phyloP scores from a whole-genome alignment of 257 asterid genomes.

The Ocimum tenuiflorum region DNA sequence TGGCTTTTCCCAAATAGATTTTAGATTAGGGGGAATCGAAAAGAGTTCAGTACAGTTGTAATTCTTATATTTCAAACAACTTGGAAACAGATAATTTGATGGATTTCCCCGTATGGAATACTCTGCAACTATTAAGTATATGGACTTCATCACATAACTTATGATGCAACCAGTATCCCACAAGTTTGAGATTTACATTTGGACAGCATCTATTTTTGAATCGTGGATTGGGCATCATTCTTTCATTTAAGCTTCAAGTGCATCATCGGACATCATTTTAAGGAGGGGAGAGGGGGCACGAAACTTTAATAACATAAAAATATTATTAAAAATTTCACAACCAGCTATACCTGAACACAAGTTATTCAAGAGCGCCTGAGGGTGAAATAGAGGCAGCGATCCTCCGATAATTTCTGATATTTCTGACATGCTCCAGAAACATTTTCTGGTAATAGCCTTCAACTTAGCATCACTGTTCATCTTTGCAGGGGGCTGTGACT shows the following conservation, averaged over 20 bases:
- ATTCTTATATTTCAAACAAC: not conserved
- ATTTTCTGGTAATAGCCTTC: conserved; percentile 27
- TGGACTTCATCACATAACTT: not conserved
- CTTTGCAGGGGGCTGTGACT: conserved; percentile 27
- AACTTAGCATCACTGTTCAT: conserved; percentile 25
- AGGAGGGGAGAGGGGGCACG: not conserved
- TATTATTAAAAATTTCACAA: conserved; percentile 20
- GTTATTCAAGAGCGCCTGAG: conserved; percentile 68
- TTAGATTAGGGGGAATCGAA: not conserved
- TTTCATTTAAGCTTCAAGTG: conserved; percentile 6
- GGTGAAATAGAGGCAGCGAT: conserved; percentile 65
- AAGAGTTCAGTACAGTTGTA: not conserved
- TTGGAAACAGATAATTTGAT: not conserved
- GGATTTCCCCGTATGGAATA: not conserved
- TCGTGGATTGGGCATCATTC: conserved; percentile 5
- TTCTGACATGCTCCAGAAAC: conserved; percentile 67
- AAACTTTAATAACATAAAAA: not conserved
- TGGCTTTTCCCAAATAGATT: not conserved
- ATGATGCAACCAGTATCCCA: not conserved
- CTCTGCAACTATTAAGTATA: not conserved
- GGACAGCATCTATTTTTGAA: not conserved
- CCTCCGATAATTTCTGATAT: conserved; percentile 73
- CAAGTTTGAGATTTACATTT: not conserved
- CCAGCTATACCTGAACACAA: conserved; percentile 62
- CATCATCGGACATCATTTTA: not conserved